phyloP scores from a whole-genome alignment of 164 flowering plant genomes.

The Nelumbo lutea region DNA sequence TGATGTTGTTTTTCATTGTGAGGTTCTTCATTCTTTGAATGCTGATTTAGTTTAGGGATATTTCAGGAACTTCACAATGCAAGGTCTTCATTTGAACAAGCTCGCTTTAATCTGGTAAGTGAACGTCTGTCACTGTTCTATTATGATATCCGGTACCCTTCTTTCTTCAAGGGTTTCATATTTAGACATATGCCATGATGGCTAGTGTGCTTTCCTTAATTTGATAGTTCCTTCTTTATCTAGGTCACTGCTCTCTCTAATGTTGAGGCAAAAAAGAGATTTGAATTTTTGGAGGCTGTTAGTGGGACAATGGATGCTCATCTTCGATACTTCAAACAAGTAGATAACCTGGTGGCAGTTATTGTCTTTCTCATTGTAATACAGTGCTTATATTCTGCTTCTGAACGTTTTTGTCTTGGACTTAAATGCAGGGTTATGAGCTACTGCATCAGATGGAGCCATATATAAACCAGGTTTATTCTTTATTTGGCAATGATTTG shows the following conservation, averaged over 20 bases:
- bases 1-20: conserved; percentile 12
- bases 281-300: conserved; percentile 95
- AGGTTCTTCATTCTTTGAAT: conserved; percentile 19
- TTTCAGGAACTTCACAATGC: conserved; percentile 93
- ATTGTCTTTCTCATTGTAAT: background rate
- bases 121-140: background rate
- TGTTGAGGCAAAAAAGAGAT: conserved; percentile 93
- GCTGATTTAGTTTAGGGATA: conserved; percentile 41
- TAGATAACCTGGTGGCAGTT: conserved; percentile 13
- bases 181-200: background rate
- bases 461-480: conserved; percentile 82
- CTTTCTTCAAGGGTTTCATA: conserved; percentile 2
- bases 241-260: conserved; percentile 86
- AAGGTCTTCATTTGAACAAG: conserved; percentile 87
- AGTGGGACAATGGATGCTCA: conserved; percentile 98
- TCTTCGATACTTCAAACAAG: conserved; percentile 97
- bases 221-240: conserved; percentile 1
- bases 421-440: conserved; percentile 75
- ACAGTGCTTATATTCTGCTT: conserved; percentile 4
- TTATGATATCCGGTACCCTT: background rate
- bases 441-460: conserved; percentile 99
- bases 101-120: conserved; percentile 88
- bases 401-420: conserved; percentile 8
- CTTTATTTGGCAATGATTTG: background rate
- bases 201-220: background rate